Evolutionary conservation across 2,329 filamentous ascomycete genomes (phyloP).

Genomic region (Diaporthe longicolla): DNA sequence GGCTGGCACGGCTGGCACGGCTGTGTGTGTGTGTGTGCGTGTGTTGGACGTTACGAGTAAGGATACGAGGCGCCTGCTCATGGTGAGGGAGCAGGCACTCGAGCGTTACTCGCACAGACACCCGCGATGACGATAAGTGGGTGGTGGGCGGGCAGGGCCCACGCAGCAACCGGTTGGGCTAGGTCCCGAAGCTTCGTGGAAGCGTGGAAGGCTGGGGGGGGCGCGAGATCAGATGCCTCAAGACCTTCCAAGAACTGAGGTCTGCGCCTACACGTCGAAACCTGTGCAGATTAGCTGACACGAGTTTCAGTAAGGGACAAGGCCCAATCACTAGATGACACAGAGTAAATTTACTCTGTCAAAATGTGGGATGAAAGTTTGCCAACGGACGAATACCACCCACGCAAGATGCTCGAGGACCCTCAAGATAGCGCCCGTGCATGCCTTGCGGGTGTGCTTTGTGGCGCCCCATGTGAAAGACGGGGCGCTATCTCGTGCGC

Average conservation of each 20-base stretch:
- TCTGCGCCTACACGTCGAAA: conserved; percentile 27
- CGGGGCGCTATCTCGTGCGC: not conserved
- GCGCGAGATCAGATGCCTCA: conserved; percentile 28
- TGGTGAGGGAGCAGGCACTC: conserved; percentile 31
- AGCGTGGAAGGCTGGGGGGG: conserved; percentile 4
- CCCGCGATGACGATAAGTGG: conserved; percentile 26
- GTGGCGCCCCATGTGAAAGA: conserved; percentile 19
- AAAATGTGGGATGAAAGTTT: conserved; percentile 28
- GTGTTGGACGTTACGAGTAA: conserved; percentile 13
- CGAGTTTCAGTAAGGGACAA: conserved; percentile 32
- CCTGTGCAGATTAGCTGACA: conserved; percentile 30
- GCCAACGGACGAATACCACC: conserved; percentile 23
- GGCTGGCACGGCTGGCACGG: not conserved
- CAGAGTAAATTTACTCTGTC: conserved; percentile 33
- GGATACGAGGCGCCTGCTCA: conserved; percentile 32
- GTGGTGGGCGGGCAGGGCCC: not conserved
- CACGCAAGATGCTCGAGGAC: not conserved
- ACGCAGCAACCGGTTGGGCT: conserved; percentile 30
- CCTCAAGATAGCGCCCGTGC: not conserved
- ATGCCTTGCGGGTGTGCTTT: not conserved
- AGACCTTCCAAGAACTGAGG: conserved; percentile 28
- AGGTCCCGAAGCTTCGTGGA: conserved; percentile 22
- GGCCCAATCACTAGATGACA: conserved; percentile 32
- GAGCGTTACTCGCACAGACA: conserved; percentile 32
- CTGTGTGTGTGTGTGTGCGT: no score